Conservation (phyloP, 257 asterid genomes). For the Nyctanthes arbortristis region DNA sequence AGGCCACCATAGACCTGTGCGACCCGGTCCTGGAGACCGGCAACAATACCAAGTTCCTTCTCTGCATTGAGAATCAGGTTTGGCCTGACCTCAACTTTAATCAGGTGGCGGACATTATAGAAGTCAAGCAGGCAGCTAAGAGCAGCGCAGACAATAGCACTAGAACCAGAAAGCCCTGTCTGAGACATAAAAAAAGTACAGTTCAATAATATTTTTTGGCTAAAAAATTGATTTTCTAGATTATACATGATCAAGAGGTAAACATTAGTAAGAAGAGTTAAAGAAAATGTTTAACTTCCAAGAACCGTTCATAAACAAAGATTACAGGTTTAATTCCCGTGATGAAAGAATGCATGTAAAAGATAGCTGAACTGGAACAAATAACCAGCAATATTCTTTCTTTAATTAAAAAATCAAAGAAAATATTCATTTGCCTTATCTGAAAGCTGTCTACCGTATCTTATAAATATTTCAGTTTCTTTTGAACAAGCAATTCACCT, state of each 20-base stretch:
- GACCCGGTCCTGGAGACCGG: slow-evolving; percentile 95
- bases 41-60: slow-evolving; percentile 92
- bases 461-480: neutral
- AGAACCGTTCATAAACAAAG: neutral
- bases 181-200: slow-evolving; percentile 34
- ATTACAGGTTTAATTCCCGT: neutral
- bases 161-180: slow-evolving; percentile 98
- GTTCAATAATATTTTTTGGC: neutral
- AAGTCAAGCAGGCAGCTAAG: slow-evolving; percentile 93
- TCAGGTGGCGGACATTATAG: slow-evolving; percentile 70
- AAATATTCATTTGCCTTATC: neutral
- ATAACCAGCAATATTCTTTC: neutral
- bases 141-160: slow-evolving; percentile 96
- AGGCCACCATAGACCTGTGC: slow-evolving; percentile 97
- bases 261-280: neutral
- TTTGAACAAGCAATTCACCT: neutral
- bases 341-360: neutral
- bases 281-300: neutral
- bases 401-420: neutral
- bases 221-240: neutral
- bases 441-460: neutral
- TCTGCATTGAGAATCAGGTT: slow-evolving; percentile 84
- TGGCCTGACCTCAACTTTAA: slow-evolving; percentile 86
- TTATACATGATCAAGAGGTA: neutral
- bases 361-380: neutral